These are phyloP conservation scores for Neurospora sp. DNA, from an alignment of 495 filamentous ascomycete species.

Conservation along the genomic window DNA sequence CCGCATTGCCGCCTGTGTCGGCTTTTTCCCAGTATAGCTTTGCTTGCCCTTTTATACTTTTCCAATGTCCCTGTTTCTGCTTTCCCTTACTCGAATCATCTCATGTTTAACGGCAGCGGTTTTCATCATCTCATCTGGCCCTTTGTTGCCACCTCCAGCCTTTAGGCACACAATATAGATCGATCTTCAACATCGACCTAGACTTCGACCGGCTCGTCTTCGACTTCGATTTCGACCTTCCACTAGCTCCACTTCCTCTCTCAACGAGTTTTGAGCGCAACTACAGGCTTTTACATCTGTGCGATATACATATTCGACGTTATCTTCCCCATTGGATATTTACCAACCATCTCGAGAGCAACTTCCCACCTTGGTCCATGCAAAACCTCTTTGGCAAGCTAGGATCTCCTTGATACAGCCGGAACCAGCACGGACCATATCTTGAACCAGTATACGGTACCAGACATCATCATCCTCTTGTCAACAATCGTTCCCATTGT, in stretches of 20 bases:
- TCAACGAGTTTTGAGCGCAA: not conserved
- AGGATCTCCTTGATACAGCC: not conserved
- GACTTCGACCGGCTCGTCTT: not conserved
- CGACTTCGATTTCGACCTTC: not conserved
- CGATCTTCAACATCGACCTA: not conserved
- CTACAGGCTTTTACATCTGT: not conserved
- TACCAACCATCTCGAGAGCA: not conserved
- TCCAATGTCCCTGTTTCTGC: not conserved
- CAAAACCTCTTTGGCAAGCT: not conserved
- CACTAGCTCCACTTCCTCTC: not conserved
- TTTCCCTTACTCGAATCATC: not conserved
- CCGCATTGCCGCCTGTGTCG: not conserved
- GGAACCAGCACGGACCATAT: not conserved
- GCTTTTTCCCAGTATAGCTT: not conserved
- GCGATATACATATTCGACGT: not conserved
- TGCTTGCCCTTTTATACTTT: not conserved
- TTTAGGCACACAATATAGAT: not conserved
- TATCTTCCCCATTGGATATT: not conserved
- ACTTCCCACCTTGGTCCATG: not conserved
- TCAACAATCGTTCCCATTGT: not conserved
- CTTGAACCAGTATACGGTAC: not conserved
- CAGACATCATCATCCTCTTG: not conserved
- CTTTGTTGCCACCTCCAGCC: not conserved
- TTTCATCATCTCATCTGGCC: not conserved
- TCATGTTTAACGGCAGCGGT: not conserved